These are phyloP conservation scores for Aureobasidium sp. DNA, from an alignment of 2,329 filamentous ascomycete genomes.

Conservation along the genomic window DNA sequence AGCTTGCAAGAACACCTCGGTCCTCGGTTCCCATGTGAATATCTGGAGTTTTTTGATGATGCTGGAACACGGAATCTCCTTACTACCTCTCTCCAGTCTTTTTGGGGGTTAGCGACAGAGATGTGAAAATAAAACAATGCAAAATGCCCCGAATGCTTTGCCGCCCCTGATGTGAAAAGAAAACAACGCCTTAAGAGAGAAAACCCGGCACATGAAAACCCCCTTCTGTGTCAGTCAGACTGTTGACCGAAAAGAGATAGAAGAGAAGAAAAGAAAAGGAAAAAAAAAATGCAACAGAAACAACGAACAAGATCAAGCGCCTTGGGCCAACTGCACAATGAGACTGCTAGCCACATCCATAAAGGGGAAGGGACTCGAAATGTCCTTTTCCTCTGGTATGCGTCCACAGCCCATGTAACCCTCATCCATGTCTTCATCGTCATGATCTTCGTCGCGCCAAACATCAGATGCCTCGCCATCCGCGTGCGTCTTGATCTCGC, in stretches of 20 bases:
- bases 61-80: neutral
- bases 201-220: neutral
- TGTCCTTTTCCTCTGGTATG: slow-evolving; percentile 76
- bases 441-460: slow-evolving; percentile 24
- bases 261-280: neutral
- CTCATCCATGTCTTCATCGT: slow-evolving; percentile 33
- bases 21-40: neutral
- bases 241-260: too few species aligned
- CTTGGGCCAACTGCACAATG: slow-evolving; percentile 87
- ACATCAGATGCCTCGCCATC: slow-evolving; percentile 30
- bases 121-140: neutral
- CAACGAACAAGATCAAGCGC: slow-evolving; percentile 45
- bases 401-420: slow-evolving; percentile 41
- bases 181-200: neutral
- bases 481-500: slow-evolving; percentile 24
- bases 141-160: neutral
- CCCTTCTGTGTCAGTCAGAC: neutral
- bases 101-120: neutral
- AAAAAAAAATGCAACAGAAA: neutral
- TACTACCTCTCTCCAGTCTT: neutral
- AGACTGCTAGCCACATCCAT: slow-evolving; percentile 86
- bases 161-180: neutral
- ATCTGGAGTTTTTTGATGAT: neutral
- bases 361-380: slow-evolving; percentile 92
- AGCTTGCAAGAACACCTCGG: neutral